Conservation (phyloP, 2,329 filamentous ascomycete species). For the Fusarium sp. region DNA sequence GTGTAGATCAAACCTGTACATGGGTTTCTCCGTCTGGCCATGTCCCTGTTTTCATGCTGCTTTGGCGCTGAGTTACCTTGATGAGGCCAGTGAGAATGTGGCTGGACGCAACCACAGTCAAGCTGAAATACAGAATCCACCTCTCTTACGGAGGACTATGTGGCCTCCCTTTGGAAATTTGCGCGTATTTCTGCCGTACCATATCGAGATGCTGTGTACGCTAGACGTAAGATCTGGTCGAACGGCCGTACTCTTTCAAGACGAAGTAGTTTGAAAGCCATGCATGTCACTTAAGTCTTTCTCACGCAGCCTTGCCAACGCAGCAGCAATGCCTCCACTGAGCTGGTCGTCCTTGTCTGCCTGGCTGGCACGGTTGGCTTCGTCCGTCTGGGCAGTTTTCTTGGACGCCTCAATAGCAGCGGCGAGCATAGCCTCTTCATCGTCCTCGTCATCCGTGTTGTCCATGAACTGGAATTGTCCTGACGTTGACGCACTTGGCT, state of each 20-base stretch:
- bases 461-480: slow-evolving; percentile 54
- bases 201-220: not conserved
- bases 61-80: slow-evolving; percentile 75
- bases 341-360: slow-evolving; percentile 54
- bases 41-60: slow-evolving; percentile 74
- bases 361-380: slow-evolving; percentile 39
- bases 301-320: slow-evolving; percentile 68
- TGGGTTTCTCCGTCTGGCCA: slow-evolving; percentile 63
- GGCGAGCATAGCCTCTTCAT: slow-evolving; percentile 62
- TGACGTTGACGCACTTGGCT: slow-evolving; percentile 24
- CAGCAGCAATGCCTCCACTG: slow-evolving; percentile 68
- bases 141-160: not conserved
- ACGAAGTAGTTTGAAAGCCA: not conserved
- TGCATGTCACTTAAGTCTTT: slow-evolving; percentile 39
- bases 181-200: not conserved
- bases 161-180: not conserved
- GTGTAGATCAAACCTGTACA: too few species aligned
- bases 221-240: not conserved
- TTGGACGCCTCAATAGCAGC: slow-evolving; percentile 61
- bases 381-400: slow-evolving; percentile 49
- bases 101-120: slow-evolving; percentile 48
- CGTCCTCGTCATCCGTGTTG: slow-evolving; percentile 59
- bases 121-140: not conserved
- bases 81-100: slow-evolving; percentile 74
- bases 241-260: not conserved